Conservation (phyloP, 2,329 filamentous ascomycete genomes). For the Hypocrella siamensis region DNA sequence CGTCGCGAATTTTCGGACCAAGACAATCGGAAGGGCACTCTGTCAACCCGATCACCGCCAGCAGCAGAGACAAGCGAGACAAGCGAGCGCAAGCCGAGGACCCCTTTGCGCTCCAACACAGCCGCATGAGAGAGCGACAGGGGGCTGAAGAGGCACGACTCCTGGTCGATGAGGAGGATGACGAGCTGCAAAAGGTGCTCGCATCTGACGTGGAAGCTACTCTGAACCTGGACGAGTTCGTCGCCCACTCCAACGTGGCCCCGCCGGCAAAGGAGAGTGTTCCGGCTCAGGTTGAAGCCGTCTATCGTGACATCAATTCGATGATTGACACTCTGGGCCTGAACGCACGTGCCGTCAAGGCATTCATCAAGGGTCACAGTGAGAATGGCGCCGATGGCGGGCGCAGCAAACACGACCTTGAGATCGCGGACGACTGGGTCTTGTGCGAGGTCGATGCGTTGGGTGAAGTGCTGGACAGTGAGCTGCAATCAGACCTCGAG, state of each 20-base stretch:
- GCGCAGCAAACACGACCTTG: constrained; percentile 52
- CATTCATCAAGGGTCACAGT: constrained; percentile 52
- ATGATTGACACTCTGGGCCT: constrained; percentile 91
- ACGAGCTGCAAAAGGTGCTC: constrained; percentile 48
- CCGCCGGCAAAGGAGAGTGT: constrained; percentile 39
- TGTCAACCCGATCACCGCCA: constrained; percentile 22
- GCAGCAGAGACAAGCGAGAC: too few relatives aligned
- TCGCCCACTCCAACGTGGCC: constrained; percentile 42
- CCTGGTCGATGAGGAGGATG: constrained; percentile 54
- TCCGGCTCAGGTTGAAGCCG: constrained; percentile 46
- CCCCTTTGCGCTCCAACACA: constrained; percentile 32
- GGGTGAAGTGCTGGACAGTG: constrained; percentile 42
- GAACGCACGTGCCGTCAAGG: constrained; percentile 54
- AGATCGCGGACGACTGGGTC: constrained; percentile 52
- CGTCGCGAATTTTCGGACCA: constrained; percentile 34
- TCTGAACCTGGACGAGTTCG: constrained; percentile 49
- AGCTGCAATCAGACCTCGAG: constrained; percentile 50
- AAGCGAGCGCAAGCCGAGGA: constrained; percentile 22
- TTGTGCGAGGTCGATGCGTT: constrained; percentile 63
- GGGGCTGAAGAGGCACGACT: constrained; percentile 41
- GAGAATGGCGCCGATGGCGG: constrained; percentile 34
- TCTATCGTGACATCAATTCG: constrained; percentile 71
- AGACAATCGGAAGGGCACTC: constrained; percentile 21
- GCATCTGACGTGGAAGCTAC: constrained; percentile 45
- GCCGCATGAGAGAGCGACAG: constrained; percentile 34